Evolutionary conservation across 768 basidiomycete genomes (phyloP), one percentile per base, ranked within the genome.

Genomic region (Psilocybe azurescens): DNA sequence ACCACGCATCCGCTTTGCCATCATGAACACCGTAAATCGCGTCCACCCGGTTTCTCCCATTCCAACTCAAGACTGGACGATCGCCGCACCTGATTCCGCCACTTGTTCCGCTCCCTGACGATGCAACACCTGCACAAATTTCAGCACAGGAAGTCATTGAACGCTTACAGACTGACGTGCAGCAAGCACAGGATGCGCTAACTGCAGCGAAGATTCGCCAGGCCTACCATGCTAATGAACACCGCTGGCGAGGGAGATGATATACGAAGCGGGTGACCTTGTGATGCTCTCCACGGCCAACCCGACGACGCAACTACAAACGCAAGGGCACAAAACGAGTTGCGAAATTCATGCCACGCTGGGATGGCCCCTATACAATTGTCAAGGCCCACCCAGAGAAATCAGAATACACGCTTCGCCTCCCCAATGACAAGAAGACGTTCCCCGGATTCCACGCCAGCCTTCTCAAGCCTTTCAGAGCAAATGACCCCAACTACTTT

Each of bases 341-440:
- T 0, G 78, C 77, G 0, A 83, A 84, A 53, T 81, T 82, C 56
- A 77, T 83, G 70, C 76, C 78, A 0, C 58, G 73, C 0, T 79
- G 60, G 16, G 75, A 81, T 55, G 71, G 77, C 46, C 71, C 66
- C 3, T 75, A 69, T 53, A 49, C 11, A 0, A 55, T 75, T 4
- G 58, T 56, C 4, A 38, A 52, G 0, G 53, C 64, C 2, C 7
- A 66, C 28, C 60, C 63, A 0, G 65, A 64, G 4, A 65, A 56
- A 0, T 77, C 73, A 0, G 67, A 62, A 2, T 75, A 76, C 59
- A 74, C 61, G 0, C 60, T 81, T 0, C 64, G 75, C 4, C 49
- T 80, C 0, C 75, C 79, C 0, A 69, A 70, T 44, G 60, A 57
- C 13, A 65, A 60, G 0, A 62, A 64, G 2, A 66, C 64, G 2